Evolutionary conservation across 129 eudicot species (phyloP).

Genomic region (Centrapalus pauciflorus): DNA sequence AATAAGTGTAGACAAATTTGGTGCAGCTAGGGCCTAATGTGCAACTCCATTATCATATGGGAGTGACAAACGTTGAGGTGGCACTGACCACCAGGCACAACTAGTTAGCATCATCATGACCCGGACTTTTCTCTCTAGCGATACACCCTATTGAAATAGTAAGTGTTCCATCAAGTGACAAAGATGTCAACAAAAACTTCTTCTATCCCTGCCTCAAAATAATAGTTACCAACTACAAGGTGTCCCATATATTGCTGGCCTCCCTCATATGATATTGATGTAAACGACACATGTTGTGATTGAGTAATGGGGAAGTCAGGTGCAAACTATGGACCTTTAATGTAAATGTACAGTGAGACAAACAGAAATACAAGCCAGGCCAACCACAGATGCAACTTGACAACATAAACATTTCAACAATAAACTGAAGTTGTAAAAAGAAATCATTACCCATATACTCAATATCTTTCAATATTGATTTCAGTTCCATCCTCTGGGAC

Average conservation of each 20-base stretch:
- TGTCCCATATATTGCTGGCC: not conserved
- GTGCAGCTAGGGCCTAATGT: no score
- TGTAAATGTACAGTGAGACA: not conserved
- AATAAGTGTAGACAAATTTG: not conserved
- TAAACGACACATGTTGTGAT: not conserved
- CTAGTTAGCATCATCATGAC: not conserved
- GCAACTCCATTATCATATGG: no score
- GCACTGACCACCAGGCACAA: not conserved
- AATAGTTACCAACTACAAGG: not conserved
- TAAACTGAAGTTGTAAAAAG: not conserved
- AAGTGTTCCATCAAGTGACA: not conserved
- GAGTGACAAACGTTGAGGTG: not conserved
- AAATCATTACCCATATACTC: conserved; percentile 49
- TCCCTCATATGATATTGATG: not conserved
- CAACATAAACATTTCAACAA: not conserved
- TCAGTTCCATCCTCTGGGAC: conserved; percentile 42
- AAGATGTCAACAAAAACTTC: not conserved
- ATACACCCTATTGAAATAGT: not conserved
- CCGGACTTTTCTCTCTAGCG: not conserved
- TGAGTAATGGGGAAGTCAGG: not conserved
- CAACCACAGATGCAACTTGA: not conserved
- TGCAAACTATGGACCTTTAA: not conserved
- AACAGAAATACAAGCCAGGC: not conserved
- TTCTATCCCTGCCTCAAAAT: not conserved
- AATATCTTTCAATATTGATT: conserved; percentile 59